These are phyloP conservation scores for Hirschfeldia incana DNA, from an alignment of 345 rosid species.

Conservation along the genomic window DNA sequence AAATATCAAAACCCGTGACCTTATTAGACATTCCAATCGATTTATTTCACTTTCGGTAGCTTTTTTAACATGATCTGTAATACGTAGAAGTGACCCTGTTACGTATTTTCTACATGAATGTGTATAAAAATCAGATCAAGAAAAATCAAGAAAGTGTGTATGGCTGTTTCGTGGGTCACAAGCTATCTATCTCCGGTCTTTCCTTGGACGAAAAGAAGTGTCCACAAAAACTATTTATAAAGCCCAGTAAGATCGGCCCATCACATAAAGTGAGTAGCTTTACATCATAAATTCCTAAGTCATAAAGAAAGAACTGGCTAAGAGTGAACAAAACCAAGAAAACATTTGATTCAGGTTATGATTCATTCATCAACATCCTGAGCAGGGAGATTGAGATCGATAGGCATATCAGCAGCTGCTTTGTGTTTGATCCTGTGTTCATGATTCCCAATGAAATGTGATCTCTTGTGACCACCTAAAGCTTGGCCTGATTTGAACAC, in stretches of 20 bases:
- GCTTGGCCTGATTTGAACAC: conserved; percentile 90
- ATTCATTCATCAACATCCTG: conserved; percentile 34
- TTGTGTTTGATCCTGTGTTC: conserved; percentile 48
- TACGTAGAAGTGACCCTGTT: neutral
- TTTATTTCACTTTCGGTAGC: conserved; percentile 13
- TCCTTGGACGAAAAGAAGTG: neutral
- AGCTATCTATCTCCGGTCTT: neutral
- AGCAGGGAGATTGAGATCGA: conserved; percentile 83
- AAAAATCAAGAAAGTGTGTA: neutral
- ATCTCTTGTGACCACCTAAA: conserved; percentile 92
- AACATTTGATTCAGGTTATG: neutral
- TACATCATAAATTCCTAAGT: neutral
- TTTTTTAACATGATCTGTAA: neutral
- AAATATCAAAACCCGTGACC: conserved; percentile 35
- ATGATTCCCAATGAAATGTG: conserved; percentile 63
- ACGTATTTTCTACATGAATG: neutral
- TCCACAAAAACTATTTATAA: neutral
- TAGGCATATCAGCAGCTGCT: conserved; percentile 40
- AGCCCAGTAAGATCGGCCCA: neutral
- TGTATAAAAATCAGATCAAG: neutral
- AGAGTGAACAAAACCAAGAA: neutral
- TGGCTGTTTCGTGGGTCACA: conserved; percentile 22
- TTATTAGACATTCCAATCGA: conserved; percentile 6
- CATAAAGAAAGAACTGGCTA: neutral
- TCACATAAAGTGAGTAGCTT: neutral